A percentile compares a stretch with the other conserved stretches of the same genome.
These are phyloP conservation scores for Piper longum DNA, from an alignment of 164 flowering plant genomes.

Conservation along the genomic window DNA sequence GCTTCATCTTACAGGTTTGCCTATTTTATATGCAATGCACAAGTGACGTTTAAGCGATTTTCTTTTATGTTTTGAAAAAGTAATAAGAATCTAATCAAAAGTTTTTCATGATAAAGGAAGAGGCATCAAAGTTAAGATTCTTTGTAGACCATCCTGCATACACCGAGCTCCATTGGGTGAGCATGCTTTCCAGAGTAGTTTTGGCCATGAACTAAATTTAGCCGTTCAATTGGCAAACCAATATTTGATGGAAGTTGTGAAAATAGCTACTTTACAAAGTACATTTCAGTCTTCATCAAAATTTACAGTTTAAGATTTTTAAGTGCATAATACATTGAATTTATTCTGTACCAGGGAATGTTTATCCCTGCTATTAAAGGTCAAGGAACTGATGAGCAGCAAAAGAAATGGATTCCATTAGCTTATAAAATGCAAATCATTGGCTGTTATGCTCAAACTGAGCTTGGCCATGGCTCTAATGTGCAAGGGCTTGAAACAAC, in stretches of 20 bases:
- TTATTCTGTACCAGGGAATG: conserved; percentile 55
- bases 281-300: neutral
- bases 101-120: conserved; percentile 58
- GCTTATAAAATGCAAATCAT: conserved; percentile 93
- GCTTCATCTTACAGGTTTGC: conserved; percentile 70
- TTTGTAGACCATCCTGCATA: conserved; percentile 79
- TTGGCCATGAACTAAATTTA: too few species aligned
- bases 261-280: too few species aligned
- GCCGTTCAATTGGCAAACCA: too few species aligned
- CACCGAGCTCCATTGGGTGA: conserved; percentile 97
- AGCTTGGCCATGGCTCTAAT: conserved; percentile 99
- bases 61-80: neutral
- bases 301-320: neutral
- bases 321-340: neutral
- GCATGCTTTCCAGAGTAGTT: neutral
- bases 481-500: conserved; percentile 99
- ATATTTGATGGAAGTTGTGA: too few species aligned
- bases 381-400: conserved; percentile 94
- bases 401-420: conserved; percentile 78
- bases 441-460: conserved; percentile 99
- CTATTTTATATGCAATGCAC: neutral
- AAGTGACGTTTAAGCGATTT: neutral
- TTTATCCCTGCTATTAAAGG: conserved; percentile 91
- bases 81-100: conserved; percentile 1
- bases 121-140: conserved; percentile 55